Evolutionary conservation across 2,329 filamentous ascomycete genomes (phyloP), one percentile per base, ranked within the genome.

Genomic region (Xylaria polymorpha): DNA sequence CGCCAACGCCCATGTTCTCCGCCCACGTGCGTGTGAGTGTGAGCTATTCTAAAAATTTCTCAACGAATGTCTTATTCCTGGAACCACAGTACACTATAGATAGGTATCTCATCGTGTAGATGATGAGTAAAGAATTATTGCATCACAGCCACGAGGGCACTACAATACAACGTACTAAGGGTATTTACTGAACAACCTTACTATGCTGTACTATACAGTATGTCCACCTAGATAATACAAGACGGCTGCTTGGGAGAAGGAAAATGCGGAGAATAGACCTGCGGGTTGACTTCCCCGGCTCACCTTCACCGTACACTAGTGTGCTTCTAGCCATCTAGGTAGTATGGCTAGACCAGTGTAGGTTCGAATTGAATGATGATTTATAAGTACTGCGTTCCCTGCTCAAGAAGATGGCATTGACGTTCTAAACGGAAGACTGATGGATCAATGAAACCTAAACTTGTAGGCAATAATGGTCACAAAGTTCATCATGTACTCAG

Each of bases 1-100:
- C 55, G 67, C 64, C 61, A 35, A 65, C 50, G 67, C 61, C 64
- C 58, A 66, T 61, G 57, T 59, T 56, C 59, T 56, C 50, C 61
- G 46, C 44, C 65, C 25, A 20, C 50, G 53, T 41, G 32, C 14
- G 48, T 63, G 50, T 25, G 41, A 35, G 50, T 15, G 32, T 55
- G 35, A 15, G 32, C n/a, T 37, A 9, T 56, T 37, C 35, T 56
- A 56, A 37, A 56, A 56, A 53, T 32, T 32, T 53, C 50, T 53
- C 25, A 35, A 32, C 18, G 25, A 58, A 50, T 29, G 32, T 7
- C 5, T 12, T 22, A 1, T 22, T 14, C 32, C 20, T 39, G 22
- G 14, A 14, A 20, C 12, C n/a, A 14, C 14, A 44, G 4, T n/a
- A 37, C 20, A 37, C 3, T 20, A 37, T n/a, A 55, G 10, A 18